Evolutionary conservation across 1,284 basidiomycete species (phyloP), one percentile per base, ranked within the genome.

Genomic region (Tilletia caries): DNA sequence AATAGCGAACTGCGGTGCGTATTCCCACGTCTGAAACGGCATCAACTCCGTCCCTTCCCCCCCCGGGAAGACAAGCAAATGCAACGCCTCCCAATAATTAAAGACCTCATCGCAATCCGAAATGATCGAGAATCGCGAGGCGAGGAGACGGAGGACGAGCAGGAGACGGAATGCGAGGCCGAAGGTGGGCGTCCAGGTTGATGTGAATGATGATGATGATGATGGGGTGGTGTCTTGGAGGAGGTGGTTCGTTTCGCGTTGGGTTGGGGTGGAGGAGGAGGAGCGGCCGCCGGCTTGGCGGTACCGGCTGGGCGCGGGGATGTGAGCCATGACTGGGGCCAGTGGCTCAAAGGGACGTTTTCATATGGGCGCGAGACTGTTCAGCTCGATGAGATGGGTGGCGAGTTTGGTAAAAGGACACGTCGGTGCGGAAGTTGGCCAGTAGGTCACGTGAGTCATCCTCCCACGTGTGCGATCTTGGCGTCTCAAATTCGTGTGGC

Each of bases 51-150:
- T 70, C 50, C 65, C 67, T 27, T 67, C 69, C 71, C 67, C 68
- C n/a, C 65, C 62, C 60, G 73, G 68, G 67, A 74, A 74, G 76
- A 89, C 95, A 86, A 84, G 94, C 4, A 79, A 93, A 84, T 98
- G 95, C 41, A 98, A 85, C 27, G 96, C 95, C 82, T 98, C 96
- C 92, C 92, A 98, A 84, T 97, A 98, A 84, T 98, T 98, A 87
- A 91, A 98, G 13, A 69, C 65, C 66, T 99, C 96, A 80, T 99
- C 96, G 77, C 96, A 98, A 83, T 98, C 96, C 74, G 91, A 88
- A 71, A 97, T 92, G 76, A 93, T 92, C n/a, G 91, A 89, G 82
- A 95, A 98, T 92, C 97, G 95, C 2, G 94, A 95, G 2, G 89
- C 71, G n/a, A 71, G 90, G 58, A 95, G 88, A 32, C 95, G 89